Evolutionary conservation across 352 stramenopile species (phyloP).

Genomic region (Phytophthora europaea): DNA sequence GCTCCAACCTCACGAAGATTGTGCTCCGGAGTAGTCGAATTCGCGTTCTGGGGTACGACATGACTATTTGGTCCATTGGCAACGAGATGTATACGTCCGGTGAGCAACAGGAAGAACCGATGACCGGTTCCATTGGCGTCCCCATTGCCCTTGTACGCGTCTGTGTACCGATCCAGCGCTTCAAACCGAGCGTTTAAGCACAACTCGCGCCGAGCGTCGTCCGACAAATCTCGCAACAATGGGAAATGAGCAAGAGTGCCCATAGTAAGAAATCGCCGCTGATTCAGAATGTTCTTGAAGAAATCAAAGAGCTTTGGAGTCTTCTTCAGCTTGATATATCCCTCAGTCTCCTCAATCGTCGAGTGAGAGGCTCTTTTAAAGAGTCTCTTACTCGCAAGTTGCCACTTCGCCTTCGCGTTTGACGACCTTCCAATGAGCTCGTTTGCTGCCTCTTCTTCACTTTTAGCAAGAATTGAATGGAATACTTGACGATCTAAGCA

Average conservation of each 20-base stretch:
- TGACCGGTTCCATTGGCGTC: slow-evolving; percentile 22
- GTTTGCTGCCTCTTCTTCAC: slow-evolving; percentile 59
- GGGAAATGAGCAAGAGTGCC: slow-evolving; percentile 62
- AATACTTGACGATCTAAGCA: slow-evolving; percentile 49
- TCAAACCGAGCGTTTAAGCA: slow-evolving; percentile 67
- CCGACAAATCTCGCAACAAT: slow-evolving; percentile 47
- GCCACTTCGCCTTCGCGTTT: slow-evolving; percentile 60
- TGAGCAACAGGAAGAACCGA: slow-evolving; percentile 65
- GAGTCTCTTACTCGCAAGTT: slow-evolving; percentile 51
- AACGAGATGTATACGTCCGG: slow-evolving; percentile 55
- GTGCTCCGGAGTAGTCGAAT: slow-evolving; percentile 7
- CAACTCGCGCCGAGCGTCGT: slow-evolving; percentile 53
- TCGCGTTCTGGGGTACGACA: slow-evolving; percentile 8
- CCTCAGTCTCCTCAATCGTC: slow-evolving; percentile 14
- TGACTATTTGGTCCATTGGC: slow-evolving; percentile 37
- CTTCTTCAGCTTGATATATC: slow-evolving; percentile 23
- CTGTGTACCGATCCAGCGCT: slow-evolving; percentile 55
- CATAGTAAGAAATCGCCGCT: slow-evolving; percentile 71
- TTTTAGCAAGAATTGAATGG: slow-evolving; percentile 49
- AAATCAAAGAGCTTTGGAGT: slow-evolving; percentile 67
- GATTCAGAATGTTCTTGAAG: slow-evolving; percentile 77
- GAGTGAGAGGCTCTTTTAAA: slow-evolving; percentile 25
- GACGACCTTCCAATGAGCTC: slow-evolving; percentile 50
- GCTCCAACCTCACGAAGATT: slow-evolving; percentile 51
- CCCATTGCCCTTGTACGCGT: slow-evolving; percentile 56